Percentiles rank a stretch among this genome's conserved stretches.
Evolutionary conservation across 1,284 basidiomycete genomes (phyloP).

Genomic region (Ganoderma lingzhi): DNA sequence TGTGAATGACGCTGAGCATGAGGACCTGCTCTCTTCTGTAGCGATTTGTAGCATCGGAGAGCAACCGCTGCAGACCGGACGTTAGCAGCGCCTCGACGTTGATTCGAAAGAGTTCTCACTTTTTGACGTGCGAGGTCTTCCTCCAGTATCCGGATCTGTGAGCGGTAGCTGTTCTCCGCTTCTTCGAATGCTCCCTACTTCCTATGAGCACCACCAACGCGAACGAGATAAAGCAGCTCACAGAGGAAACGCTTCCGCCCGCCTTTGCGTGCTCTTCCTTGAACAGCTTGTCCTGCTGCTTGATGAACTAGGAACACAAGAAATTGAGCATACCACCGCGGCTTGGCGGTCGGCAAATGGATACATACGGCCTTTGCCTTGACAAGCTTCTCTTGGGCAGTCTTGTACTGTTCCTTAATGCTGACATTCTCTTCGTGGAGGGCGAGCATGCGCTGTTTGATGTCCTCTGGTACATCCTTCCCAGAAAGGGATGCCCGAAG

Average conservation of each 20-base stretch:
- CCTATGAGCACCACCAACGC: background rate
- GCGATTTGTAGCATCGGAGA: slow-evolving; percentile 62
- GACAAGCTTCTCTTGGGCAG: slow-evolving; percentile 77
- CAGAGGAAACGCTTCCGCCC: slow-evolving; percentile 40
- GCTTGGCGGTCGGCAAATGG: background rate
- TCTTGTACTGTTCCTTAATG: slow-evolving; percentile 78
- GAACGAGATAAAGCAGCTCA: slow-evolving; percentile 27
- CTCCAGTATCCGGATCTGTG: slow-evolving; percentile 75
- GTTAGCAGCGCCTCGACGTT: slow-evolving; percentile 1
- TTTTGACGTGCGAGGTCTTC: slow-evolving; percentile 76
- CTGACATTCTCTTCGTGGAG: slow-evolving; percentile 82
- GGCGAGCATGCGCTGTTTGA: slow-evolving; percentile 78
- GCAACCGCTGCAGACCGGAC: slow-evolving; percentile 51
- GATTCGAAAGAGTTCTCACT: slow-evolving; percentile 13
- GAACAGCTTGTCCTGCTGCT: slow-evolving; percentile 89
- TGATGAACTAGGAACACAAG: slow-evolving; percentile 79
- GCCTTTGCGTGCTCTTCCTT: slow-evolving; percentile 76
- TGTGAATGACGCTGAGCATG: slow-evolving; percentile 81
- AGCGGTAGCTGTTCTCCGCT: slow-evolving; percentile 70
- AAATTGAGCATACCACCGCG: background rate
- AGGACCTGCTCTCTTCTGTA: slow-evolving; percentile 83
- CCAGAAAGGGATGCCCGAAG: slow-evolving; percentile 77
- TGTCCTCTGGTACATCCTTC: slow-evolving; percentile 81
- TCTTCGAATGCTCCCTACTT: slow-evolving; percentile 71
- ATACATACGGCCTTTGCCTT: slow-evolving; percentile 79